Evolutionary conservation across 129 eudicot genomes (phyloP), one percentile per base, ranked within the genome.

Genomic region (Artemisia argyi): DNA sequence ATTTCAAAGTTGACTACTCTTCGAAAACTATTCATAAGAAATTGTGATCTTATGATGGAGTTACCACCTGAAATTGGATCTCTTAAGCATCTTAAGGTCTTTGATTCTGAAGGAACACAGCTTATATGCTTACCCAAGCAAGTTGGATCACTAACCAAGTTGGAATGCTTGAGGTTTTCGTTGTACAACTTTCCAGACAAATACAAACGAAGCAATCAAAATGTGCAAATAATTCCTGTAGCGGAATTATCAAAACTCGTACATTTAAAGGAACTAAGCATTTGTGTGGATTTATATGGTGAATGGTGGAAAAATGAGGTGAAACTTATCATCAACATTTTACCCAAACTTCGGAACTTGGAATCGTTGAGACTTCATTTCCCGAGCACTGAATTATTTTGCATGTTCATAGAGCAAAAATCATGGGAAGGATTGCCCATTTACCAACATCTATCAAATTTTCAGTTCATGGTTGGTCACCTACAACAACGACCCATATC

Each of bases 301-400:
- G 61, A 76, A 61, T 67, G 80, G 80, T 76, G 80, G 80, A 60
- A 76, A 70, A 76, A 39, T 39, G 46, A 39, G 51, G 69, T 69
- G 3, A 59, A 58, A 57, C 20, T 1, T 17, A 48, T 76, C 22
- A 48, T 68, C 2, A 5, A 50, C 4, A 52, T 46, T 19, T 61
- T 76, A 12, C 18, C 61, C 7, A 76, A 52, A 10, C n/a, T 68
- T 46, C 58, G 51, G 1, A 58, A 11, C n/a, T n/a, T 68, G 68
- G 58, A 68, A 67, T 28, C 16, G 8, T 35, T 76, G 26, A 68
- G 13, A 46, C 19, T 76, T 5, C 47, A 59, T 28, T 59, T 76
- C 56, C 80, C 75, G 7, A 68, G 60, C 42, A 51, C 24, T 3
- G 39, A 60, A 30, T 10, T 26, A 13, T 30, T 76, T 2, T 7